Evolutionary conservation across 805 yeast species (phyloP).

Genomic region (Brettanomyces nanus): DNA sequence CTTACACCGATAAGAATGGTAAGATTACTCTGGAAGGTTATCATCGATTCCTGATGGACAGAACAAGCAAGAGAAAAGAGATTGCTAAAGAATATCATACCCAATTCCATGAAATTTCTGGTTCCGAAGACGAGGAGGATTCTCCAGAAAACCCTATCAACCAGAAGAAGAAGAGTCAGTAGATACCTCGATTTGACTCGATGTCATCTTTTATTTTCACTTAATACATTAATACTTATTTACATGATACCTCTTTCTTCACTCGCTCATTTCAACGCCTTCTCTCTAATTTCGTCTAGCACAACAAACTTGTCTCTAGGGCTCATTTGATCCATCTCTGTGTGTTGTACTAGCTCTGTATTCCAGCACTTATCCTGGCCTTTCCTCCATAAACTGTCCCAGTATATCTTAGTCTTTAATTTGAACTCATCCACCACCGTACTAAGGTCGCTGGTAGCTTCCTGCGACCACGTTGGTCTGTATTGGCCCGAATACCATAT

Average conservation of each 20-base stretch:
- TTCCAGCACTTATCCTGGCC: conserved; percentile 78
- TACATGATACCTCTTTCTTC: no score
- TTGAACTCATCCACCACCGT: conserved; percentile 59
- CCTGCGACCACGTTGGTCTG: conserved; percentile 86
- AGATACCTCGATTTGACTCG: no score
- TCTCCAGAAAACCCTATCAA: conserved; percentile 4
- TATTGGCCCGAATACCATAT: conserved; percentile 83
- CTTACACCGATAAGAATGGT: conserved; percentile 57
- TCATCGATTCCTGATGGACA: conserved; percentile 43
- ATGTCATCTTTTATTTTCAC: no score
- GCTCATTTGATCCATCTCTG: conserved; percentile 42
- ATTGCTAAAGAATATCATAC: conserved; percentile 1
- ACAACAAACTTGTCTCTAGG: conserved; percentile 63
- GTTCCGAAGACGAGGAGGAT: conserved; percentile 4
- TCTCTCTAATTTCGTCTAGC: conserved; percentile 48
- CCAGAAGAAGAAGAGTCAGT: background rate
- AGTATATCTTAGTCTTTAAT: conserved; percentile 43
- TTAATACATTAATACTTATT: no score
- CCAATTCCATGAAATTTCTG: conserved; percentile 3
- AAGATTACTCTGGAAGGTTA: conserved; percentile 62
- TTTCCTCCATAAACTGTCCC: conserved; percentile 86
- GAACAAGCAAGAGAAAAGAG: conserved; percentile 15
- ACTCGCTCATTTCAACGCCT: no score
- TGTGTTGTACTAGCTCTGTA: conserved; percentile 48
- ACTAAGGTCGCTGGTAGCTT: conserved; percentile 79